A percentile compares a stretch with the other conserved stretches of the same genome.
Conservation (phyloP, 768 basidiomycete species). For the Tulasnella sp. region DNA sequence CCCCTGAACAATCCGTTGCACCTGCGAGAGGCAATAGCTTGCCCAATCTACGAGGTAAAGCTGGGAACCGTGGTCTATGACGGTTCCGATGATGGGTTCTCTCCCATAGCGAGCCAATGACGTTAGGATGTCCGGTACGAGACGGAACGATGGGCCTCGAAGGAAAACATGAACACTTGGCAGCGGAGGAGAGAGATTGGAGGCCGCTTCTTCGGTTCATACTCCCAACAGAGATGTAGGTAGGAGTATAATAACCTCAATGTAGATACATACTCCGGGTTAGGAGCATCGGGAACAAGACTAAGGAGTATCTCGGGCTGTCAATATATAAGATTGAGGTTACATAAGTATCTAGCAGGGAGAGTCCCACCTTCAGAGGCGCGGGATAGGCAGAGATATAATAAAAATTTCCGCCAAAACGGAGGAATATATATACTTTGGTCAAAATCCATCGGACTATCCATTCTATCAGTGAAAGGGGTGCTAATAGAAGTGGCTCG, state of each 20-base stretch:
- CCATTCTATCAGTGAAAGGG: too few relatives aligned
- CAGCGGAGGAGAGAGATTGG: not conserved
- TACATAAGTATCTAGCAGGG: too few relatives aligned
- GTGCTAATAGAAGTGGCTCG: too few relatives aligned
- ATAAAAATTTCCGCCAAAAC: too few relatives aligned
- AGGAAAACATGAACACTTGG: not conserved
- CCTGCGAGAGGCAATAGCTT: constrained; percentile 72
- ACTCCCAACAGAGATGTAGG: not conserved
- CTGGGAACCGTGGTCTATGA: constrained; percentile 56
- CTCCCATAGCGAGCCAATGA: too few relatives aligned
- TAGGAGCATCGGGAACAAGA: not conserved
- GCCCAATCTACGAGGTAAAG: constrained; percentile 94
- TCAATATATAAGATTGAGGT: too few relatives aligned
- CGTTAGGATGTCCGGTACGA: too few relatives aligned
- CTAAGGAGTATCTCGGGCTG: not conserved
- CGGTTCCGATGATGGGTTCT: constrained; percentile 35
- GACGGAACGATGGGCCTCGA: too few relatives aligned
- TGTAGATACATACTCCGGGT: not conserved
- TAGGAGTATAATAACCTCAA: not conserved
- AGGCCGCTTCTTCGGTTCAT: not conserved
- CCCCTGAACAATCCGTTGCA: constrained; percentile 35
- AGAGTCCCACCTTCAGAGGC: too few relatives aligned
- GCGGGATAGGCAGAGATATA: too few relatives aligned
- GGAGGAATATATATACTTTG: too few relatives aligned
- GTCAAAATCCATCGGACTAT: too few relatives aligned